A percentile compares a stretch with the other conserved stretches of the same genome.
These are phyloP conservation scores for Colletotrichum sp. DNA, from an alignment of 2,329 filamentous ascomycete species.

Conservation along the genomic window DNA sequence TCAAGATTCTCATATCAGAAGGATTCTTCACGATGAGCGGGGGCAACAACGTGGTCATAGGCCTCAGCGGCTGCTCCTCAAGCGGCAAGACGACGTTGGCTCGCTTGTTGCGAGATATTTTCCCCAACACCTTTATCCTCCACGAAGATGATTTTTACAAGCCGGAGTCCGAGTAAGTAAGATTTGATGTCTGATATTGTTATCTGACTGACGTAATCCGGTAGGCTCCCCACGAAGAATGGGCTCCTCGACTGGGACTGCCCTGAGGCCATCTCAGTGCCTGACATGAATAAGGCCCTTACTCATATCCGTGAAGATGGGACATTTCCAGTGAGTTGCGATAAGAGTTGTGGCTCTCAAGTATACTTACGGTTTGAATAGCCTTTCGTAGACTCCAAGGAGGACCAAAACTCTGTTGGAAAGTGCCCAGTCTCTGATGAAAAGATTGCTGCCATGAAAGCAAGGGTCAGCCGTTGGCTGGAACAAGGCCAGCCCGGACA, in stretches of 20 bases:
- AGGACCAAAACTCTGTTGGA: conserved; percentile 68
- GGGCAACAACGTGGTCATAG: conserved; percentile 68
- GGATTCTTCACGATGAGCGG: conserved; percentile 33
- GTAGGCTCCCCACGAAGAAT: conserved; percentile 59
- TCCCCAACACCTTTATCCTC: conserved; percentile 79
- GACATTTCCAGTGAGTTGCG: conserved; percentile 60
- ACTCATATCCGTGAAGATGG: conserved; percentile 74
- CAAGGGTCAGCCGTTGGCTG: conserved; percentile 53
- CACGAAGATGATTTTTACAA: conserved; percentile 98
- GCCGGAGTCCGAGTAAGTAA: conserved; percentile 71
- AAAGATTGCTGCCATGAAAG: conserved; percentile 50
- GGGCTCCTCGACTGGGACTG: conserved; percentile 92
- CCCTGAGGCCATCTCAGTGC: conserved; percentile 75
- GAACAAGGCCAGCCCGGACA: conserved; percentile 49
- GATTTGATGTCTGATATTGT: neutral
- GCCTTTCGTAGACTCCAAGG: conserved; percentile 58
- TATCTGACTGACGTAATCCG: neutral
- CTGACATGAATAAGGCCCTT: conserved; percentile 70
- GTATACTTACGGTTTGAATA: conserved; percentile 26
- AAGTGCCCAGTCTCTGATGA: conserved; percentile 54
- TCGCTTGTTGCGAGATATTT: conserved; percentile 81
- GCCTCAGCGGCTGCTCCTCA: conserved; percentile 87
- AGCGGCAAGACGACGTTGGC: conserved; percentile 96
- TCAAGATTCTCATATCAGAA: neutral
- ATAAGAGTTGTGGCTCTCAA: neutral